Evolutionary conservation across 1,284 basidiomycete species (phyloP), one percentile per base, ranked within the genome.

Genomic region (Malassezia globosa): DNA sequence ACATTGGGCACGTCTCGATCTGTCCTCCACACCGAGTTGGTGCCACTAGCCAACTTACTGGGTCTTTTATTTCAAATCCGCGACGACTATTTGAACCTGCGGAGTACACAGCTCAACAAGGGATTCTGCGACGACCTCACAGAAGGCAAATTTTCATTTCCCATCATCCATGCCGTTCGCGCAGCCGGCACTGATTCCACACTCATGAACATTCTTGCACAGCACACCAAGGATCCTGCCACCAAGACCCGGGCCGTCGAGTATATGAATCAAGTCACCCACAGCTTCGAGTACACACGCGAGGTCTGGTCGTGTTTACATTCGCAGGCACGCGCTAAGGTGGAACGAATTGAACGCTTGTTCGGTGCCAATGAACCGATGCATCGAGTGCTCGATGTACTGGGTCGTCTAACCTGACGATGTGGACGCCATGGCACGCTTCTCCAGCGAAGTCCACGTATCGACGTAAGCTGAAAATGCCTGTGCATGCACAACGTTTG

Each of bases 121-220:
- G 89, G 89, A 5, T 95, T 86, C 66, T 85, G 85, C 5, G 90
- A 96, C 73, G 90, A 95, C 64, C 76, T 96, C 7, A 86, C 87
- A 0, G 90, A 96, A 73, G 90, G 90, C 1, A 95, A 96, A 72
- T 95, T 96, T 73, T 87, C 85, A 14, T 96, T 95, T 71, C 89
- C 88, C 0, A 79, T 95, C 48, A 83, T 96, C 0, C 90, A 95
- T 64, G 81, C 83, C 11, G 82, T 95, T 24, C 79, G 84, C 23
- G 23, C 23, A n/a, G 37, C 34, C 16, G 4, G 11, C 42, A 25
- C 35, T 41, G 66, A 69, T 27, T 48, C 63, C 13, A 60, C 65
- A 31, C 56, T 71, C 25, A 51, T 69, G 37, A 61, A 61, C 23
- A 64, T 69, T 3, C 57, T 71, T 38, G 55, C 55, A 29, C 62